Conservation (phyloP, 2,329 filamentous ascomycete species). For the Talaromyces funiculosus region DNA sequence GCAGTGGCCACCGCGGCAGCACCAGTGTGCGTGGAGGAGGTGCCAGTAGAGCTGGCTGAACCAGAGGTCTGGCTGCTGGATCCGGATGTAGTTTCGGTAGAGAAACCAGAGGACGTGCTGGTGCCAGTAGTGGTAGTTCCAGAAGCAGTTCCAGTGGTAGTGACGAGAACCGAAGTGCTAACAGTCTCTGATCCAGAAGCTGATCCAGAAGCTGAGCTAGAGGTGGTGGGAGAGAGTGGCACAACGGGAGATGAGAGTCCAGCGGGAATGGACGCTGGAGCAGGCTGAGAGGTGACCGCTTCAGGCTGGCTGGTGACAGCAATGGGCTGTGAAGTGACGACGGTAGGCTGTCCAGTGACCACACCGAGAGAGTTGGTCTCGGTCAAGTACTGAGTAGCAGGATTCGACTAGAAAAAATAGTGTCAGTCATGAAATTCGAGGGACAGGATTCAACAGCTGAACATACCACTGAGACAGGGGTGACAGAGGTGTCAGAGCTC, state of each 20-base stretch:
- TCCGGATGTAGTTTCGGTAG: background rate
- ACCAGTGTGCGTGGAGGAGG: constrained; percentile 16
- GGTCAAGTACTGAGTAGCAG: constrained; percentile 40
- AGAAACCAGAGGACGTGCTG: constrained; percentile 6
- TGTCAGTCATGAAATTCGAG: background rate
- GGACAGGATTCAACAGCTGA: background rate
- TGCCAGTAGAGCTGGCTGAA: constrained; percentile 17
- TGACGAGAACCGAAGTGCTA: constrained; percentile 16
- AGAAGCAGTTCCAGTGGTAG: constrained; percentile 18
- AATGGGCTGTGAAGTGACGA: constrained; percentile 29
- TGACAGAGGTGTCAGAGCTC: constrained; percentile 2
- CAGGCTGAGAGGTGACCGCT: constrained; percentile 32
- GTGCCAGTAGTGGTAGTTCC: background rate
- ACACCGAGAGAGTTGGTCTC: constrained; percentile 47
- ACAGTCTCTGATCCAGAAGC: constrained; percentile 7
- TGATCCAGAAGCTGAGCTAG: constrained; percentile 15
- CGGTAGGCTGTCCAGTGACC: constrained; percentile 43
- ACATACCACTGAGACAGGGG: constrained; percentile 12
- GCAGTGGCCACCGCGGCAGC: constrained; percentile 32
- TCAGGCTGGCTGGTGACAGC: constrained; percentile 28
- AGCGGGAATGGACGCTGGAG: constrained; percentile 39
- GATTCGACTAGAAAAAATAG: constrained; percentile 33
- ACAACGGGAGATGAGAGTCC: constrained; percentile 29
- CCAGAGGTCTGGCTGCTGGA: constrained; percentile 20
- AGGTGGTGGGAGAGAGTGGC: constrained; percentile 16